Evolutionary conservation across 2,329 filamentous ascomycete genomes (phyloP).

Genomic region (Aspergillus udagawae): DNA sequence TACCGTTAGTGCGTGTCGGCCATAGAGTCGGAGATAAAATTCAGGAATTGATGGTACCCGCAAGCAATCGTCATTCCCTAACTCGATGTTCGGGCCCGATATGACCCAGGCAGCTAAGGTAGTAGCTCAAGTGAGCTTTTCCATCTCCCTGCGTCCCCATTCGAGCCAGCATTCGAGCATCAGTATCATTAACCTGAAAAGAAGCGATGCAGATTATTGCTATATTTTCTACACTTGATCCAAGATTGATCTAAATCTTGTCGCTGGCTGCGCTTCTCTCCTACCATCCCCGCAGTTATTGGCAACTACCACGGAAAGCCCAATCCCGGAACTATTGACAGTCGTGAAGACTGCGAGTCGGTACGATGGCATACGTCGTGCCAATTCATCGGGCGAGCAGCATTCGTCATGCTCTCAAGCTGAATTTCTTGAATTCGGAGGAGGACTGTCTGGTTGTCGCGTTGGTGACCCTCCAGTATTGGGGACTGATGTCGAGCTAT

Average conservation of each 20-base stretch:
- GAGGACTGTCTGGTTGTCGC: conserved; percentile 82
- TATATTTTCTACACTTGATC: neutral
- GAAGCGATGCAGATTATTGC: neutral
- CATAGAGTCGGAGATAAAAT: neutral
- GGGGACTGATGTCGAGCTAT: neutral
- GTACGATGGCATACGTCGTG: conserved; percentile 82
- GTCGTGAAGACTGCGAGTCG: neutral
- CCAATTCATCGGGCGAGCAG: conserved; percentile 91
- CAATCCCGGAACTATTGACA: neutral
- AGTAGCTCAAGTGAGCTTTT: neutral
- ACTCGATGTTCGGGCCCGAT: neutral
- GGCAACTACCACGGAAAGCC: neutral
- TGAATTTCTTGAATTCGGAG: conserved; percentile 68
- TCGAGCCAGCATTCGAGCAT: neutral
- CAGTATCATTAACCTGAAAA: neutral
- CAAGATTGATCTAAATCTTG: neutral
- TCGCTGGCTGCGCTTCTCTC: neutral
- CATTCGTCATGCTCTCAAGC: conserved; percentile 79
- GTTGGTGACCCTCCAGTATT: conserved; percentile 52
- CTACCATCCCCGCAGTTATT: neutral
- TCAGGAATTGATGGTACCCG: neutral
- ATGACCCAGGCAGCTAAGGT: neutral
- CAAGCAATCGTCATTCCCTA: neutral
- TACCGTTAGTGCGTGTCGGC: neutral
- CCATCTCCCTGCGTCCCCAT: neutral